Percentiles rank a stretch among this genome's conserved stretches.
Conservation (phyloP, 176 grass and related monocot species). For the Musa beccarii region DNA sequence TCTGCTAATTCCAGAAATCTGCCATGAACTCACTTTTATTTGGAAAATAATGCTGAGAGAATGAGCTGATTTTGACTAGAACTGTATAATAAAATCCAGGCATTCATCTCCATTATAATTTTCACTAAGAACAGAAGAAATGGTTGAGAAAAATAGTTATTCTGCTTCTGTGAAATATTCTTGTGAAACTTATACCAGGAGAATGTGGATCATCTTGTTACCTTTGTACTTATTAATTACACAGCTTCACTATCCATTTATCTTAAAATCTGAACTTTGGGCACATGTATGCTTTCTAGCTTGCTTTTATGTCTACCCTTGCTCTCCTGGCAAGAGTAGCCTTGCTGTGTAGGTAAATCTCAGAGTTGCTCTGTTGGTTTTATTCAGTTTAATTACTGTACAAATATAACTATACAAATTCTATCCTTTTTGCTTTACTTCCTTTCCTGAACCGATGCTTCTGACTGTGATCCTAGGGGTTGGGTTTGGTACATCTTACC, state of each 20-base stretch:
- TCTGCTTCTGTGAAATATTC: neutral
- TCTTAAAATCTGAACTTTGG: neutral
- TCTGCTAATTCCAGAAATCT: neutral
- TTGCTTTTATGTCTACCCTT: neutral
- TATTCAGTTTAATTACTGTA: neutral
- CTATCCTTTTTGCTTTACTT: neutral
- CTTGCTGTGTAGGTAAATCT: neutral
- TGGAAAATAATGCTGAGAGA: neutral
- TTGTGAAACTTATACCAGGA: neutral
- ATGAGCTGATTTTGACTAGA: neutral
- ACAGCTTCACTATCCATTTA: neutral
- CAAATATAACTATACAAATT: neutral
- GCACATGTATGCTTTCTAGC: neutral
- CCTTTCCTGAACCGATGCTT: neutral
- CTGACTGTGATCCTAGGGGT: slow-evolving; percentile 24
- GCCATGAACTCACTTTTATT: neutral
- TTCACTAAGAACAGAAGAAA: neutral
- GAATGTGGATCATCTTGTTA: neutral
- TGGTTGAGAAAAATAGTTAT: neutral
- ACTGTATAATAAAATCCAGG: neutral
- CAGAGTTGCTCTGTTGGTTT: neutral
- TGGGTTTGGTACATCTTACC: slow-evolving; percentile 33
- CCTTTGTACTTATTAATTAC: neutral
- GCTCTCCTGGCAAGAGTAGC: too few species aligned
- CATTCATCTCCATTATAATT: neutral